Evolutionary conservation across 148 eudicot genomes (phyloP).

Genomic region (Arctostaphylos glauca): DNA sequence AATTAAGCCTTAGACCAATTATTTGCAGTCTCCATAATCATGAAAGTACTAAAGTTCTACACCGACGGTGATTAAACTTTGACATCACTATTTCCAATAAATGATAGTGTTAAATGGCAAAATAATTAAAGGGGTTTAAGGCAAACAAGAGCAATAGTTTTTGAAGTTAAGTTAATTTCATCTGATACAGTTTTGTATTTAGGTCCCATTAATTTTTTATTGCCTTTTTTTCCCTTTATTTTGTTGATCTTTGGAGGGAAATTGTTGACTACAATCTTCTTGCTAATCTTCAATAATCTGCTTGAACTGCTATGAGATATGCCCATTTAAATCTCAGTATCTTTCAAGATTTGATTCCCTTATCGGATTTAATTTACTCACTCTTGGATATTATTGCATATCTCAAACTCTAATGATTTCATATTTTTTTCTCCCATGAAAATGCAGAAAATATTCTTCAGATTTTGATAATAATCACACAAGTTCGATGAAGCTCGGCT

Average conservation of each 20-base stretch:
- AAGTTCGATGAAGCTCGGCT: constrained; percentile 15
- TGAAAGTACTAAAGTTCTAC: not conserved
- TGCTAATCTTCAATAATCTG: not conserved
- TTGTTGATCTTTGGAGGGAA: not conserved
- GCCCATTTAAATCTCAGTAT: not conserved
- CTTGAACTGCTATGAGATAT: not conserved
- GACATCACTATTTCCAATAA: not conserved
- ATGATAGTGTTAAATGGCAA: not conserved
- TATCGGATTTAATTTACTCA: not conserved
- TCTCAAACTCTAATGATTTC: not conserved
- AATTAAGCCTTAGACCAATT: not conserved
- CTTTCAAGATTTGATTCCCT: not conserved
- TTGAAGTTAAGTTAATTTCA: not conserved
- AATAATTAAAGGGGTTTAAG: not conserved
- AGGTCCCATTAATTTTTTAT: too few species aligned
- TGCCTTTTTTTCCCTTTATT: not conserved
- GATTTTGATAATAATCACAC: not conserved
- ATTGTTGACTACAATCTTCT: not conserved
- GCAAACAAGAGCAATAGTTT: not conserved
- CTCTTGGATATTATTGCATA: not conserved
- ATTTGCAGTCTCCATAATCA: not conserved
- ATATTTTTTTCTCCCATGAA: not conserved
- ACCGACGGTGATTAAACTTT: not conserved
- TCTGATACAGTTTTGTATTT: not conserved
- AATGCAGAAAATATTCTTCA: constrained; percentile 4